Evolutionary conservation across 2,329 filamentous ascomycete species (phyloP), one percentile per base, ranked within the genome.

Genomic region (Escovopsis weberi): DNA sequence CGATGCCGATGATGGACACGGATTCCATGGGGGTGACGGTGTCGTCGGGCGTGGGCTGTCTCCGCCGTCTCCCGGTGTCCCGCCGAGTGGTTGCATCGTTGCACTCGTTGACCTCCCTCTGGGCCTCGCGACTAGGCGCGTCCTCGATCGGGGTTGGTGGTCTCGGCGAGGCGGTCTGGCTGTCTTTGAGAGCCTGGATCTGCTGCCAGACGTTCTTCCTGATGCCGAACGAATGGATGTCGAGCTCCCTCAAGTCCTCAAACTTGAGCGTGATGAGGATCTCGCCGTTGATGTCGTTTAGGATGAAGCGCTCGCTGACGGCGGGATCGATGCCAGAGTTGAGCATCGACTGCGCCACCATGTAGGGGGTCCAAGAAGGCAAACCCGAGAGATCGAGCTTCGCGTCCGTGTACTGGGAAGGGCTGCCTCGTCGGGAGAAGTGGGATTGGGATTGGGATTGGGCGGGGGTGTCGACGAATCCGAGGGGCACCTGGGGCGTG

Each of bases 211-310:
- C 66, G 54, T 78, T 79, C 51, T 82, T 85, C 46, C 85, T 72
- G 52, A 88, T 82, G 37, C 85, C 85, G 55, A 91, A 89, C 1
- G 85, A 89, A 46, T 74, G 70, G 43, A 91, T 89, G 50, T 80
- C 80, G 15, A 91, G 71, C 61, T 91, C 85, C 59, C 82, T 82
- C 44, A 91, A 66, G 53, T 91, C 88, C 49, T 94, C 86, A 51
- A 89, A 88, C 56, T 94, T 87, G 37, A 98, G 67, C n/a, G 89
- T 87, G 41, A 94, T 78, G 18, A 96, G 67, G 43, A 96, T 85
- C 4, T 78, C 72, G 12, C 89, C 89, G 26, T 82, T 86, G 59
- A 98, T 95, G 57, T 98, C 89, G 59, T 98, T 93, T 53, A 82
- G 75, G 47, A 88, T 73, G 55, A 98, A 95, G 52, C 82, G 85